phyloP scores from a whole-genome alignment of 2,329 filamentous ascomycete genomes.

The Neophaeococcomyces aloes region DNA sequence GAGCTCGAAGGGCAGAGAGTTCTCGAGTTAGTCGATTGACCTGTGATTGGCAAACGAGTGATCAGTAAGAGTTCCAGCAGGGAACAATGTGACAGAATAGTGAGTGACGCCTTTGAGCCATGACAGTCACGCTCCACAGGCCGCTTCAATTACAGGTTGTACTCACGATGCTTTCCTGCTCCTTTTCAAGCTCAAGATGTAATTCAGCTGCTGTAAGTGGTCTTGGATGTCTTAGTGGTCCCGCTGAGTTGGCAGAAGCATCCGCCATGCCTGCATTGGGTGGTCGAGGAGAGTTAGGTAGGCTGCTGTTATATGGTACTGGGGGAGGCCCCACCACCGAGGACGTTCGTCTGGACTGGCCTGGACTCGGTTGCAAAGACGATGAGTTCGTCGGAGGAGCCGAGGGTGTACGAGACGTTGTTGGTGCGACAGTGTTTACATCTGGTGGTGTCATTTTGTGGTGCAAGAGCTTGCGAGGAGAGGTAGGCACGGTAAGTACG shows the following conservation, averaged over 20 bases:
- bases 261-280: slow-evolving; percentile 22
- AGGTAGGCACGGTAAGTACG: not conserved
- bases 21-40: slow-evolving; percentile 90
- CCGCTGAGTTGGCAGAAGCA: slow-evolving; percentile 29
- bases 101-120: too few relatives aligned
- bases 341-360: slow-evolving; percentile 36
- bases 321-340: slow-evolving; percentile 38
- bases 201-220: slow-evolving; percentile 82
- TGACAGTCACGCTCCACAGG: too few relatives aligned
- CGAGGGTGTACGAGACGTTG: slow-evolving; percentile 1
- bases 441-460: slow-evolving; percentile 4
- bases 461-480: not conserved
- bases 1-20: slow-evolving; percentile 67
- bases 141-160: not conserved
- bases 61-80: too few relatives aligned
- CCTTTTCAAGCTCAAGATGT: slow-evolving; percentile 81
- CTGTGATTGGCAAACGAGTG: slow-evolving; percentile 34
- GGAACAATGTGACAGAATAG: too few relatives aligned
- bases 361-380: slow-evolving; percentile 27
- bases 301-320: slow-evolving; percentile 22
- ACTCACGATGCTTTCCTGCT: slow-evolving; percentile 83
- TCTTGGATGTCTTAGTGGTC: slow-evolving; percentile 73
- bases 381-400: slow-evolving; percentile 8
- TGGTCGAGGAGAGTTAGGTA: slow-evolving; percentile 22
- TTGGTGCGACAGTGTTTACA: slow-evolving; percentile 11